phyloP scores from a whole-genome alignment of 2,329 filamentous ascomycete species.

The Paraphoma chrysanthemicola region DNA sequence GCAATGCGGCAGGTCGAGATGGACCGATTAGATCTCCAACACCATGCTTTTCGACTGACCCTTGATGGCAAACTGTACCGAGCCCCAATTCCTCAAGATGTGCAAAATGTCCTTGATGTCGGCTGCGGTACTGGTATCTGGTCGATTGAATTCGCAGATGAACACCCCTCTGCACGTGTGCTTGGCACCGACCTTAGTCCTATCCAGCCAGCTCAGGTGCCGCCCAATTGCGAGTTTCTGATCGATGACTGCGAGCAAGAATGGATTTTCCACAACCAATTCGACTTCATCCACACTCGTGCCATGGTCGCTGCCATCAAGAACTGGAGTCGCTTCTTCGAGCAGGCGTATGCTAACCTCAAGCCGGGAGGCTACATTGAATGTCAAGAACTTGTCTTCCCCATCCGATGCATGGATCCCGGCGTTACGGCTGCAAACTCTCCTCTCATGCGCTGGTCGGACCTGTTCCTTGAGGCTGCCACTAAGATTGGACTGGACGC shows the following conservation, averaged over 20 bases:
- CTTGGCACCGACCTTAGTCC: constrained; percentile 45
- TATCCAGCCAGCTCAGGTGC: constrained; percentile 39
- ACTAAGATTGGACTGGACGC: constrained; percentile 47
- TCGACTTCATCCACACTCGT: constrained; percentile 65
- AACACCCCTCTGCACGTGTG: constrained; percentile 41
- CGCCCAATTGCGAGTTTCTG: constrained; percentile 43
- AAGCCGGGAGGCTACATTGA: constrained; percentile 61
- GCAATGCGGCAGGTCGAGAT: constrained; percentile 27
- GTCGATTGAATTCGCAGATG: constrained; percentile 40
- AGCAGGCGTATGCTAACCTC: constrained; percentile 49
- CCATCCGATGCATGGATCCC: constrained; percentile 30
- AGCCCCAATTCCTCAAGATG: constrained; percentile 32
- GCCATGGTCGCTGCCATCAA: constrained; percentile 61
- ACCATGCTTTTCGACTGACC: constrained; percentile 43
- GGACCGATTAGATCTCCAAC: constrained; percentile 41
- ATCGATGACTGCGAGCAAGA: constrained; percentile 52
- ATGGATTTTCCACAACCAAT: constrained; percentile 62
- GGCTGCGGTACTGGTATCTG: constrained; percentile 45
- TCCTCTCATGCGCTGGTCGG: constrained; percentile 34
- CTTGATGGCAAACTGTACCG: constrained; percentile 38
- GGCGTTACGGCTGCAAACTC: constrained; percentile 28
- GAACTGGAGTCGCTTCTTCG: constrained; percentile 60
- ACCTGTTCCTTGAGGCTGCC: constrained; percentile 33
- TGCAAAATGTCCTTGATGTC: constrained; percentile 41
- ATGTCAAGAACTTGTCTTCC: constrained; percentile 52